Evolutionary conservation across 495 filamentous ascomycete genomes (phyloP), one percentile per base, ranked within the genome.

Genomic region (Penicillium paxilli): DNA sequence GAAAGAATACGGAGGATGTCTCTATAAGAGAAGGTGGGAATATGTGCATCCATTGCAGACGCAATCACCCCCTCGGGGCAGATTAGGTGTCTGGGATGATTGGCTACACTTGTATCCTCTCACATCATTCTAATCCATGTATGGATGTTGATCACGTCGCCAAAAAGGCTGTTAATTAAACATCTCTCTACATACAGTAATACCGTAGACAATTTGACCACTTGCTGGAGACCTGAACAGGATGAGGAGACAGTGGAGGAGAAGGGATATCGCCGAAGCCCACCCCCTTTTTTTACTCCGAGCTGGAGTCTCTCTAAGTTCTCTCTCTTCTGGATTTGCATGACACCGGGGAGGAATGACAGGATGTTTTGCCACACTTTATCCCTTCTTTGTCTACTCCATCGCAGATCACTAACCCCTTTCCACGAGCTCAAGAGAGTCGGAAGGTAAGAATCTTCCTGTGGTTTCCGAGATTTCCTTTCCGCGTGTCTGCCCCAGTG

Each of bases 401-500:
- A 40, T 38, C 47, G 53, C 53, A 30, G 47, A 56, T 56, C 44
- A 1, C 32, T 26, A 46, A 24, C 23, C 23, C 22, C 44, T 46
- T 30, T 23, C 21, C 35, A 38, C n/a, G 12, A 38, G 12, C 7
- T n/a, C 19, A 38, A 50, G 35, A 38, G 16, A 38, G 35, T 38
- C 35, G 11, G 35, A 16, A 38, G 51, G 50, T 49, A 57, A 52
- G 60, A 60, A 63, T 7, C 50, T 60, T 53, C 60, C 57, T 28
- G 54, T 57, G 47, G 47, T 32, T 46, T 52, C 46, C 49, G 33
- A 47, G 46, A 11, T 42, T 32, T 37, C n/a, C 52, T 22, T 54
- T 54, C 35, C 30, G 42, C 26, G 42, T 52, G 35, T 28, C 22
- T 35, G 30, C 44, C 22, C 42, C 35, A 38, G n/a, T n/a, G n/a